Conservation (phyloP, 164 flowering plant genomes). For the Vitis riparia region DNA sequence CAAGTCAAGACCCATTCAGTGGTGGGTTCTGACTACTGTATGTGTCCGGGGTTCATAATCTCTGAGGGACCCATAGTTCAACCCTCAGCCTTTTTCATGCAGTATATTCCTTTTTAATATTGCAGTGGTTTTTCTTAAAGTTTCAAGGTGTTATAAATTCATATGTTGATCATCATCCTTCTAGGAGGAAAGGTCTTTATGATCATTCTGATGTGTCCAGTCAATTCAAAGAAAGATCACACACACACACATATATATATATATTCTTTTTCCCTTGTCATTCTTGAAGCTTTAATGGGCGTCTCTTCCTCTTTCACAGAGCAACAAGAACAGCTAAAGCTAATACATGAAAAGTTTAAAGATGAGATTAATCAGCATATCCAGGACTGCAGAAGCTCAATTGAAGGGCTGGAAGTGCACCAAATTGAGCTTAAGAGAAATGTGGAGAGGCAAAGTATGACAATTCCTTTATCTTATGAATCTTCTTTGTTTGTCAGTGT, state of each 20-base stretch:
- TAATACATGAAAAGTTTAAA: conserved; percentile 59
- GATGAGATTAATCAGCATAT: conserved; percentile 66
- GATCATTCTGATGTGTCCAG: not conserved
- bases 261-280: not conserved
- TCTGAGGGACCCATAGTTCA: not conserved
- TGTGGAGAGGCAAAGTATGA: conserved; percentile 70
- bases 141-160: not conserved
- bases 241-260: too few species aligned
- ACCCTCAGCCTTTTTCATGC: not conserved
- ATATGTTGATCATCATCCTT: not conserved
- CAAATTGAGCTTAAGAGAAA: conserved; percentile 55
- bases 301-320: conserved; percentile 39
- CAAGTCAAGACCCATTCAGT: too few species aligned
- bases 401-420: conserved; percentile 65
- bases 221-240: not conserved
- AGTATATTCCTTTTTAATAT: not conserved
- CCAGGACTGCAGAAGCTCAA: conserved; percentile 46
- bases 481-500: not conserved
- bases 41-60: not conserved
- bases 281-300: conserved; percentile 6
- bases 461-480: conserved; percentile 10
- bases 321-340: conserved; percentile 57
- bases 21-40: not conserved
- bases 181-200: not conserved
- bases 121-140: not conserved